Conservation (phyloP, 1,284 basidiomycete species). For the Cutaneotrichosporon mucoides region DNA sequence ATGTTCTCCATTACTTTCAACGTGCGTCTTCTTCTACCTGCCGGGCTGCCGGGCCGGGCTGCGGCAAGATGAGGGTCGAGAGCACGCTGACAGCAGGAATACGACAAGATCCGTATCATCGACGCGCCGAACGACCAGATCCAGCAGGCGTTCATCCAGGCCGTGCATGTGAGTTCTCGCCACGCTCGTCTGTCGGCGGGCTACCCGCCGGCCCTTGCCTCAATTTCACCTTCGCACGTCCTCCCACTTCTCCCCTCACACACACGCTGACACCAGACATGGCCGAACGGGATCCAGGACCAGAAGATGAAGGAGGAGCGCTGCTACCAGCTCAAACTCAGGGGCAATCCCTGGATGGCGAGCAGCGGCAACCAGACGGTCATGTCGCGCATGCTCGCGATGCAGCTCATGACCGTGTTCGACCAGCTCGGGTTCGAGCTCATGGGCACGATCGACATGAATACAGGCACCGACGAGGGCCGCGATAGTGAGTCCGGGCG, state of each 20-base stretch:
- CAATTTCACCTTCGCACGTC: too few relatives aligned
- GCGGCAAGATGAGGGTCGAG: too few relatives aligned
- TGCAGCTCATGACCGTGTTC: constrained; percentile 31
- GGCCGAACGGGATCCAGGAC: constrained; percentile 37
- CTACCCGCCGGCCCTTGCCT: too few relatives aligned
- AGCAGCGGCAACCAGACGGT: constrained; percentile 27
- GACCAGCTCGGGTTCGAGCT: constrained; percentile 39
- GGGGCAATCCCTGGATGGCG: constrained; percentile 37
- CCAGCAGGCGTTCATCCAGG: constrained; percentile 28
- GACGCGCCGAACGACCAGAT: constrained; percentile 32
- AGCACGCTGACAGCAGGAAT: not conserved
- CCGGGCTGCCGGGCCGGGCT: too few relatives aligned
- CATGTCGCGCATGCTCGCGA: constrained; percentile 24
- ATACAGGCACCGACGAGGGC: constrained; percentile 4
- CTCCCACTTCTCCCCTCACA: too few relatives aligned
- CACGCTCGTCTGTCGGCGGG: too few relatives aligned
- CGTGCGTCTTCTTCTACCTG: constrained; percentile 12
- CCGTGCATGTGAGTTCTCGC: constrained; percentile 24
- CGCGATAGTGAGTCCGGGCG: constrained; percentile 10
- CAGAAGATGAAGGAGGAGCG: constrained; percentile 31
- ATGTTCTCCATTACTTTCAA: constrained; percentile 41
- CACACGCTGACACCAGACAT: constrained; percentile 10
- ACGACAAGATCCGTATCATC: constrained; percentile 43
- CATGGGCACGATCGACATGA: constrained; percentile 36
- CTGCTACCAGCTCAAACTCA: constrained; percentile 38